Conservation (phyloP, 331 rosid species). For the Malus hybrid region DNA sequence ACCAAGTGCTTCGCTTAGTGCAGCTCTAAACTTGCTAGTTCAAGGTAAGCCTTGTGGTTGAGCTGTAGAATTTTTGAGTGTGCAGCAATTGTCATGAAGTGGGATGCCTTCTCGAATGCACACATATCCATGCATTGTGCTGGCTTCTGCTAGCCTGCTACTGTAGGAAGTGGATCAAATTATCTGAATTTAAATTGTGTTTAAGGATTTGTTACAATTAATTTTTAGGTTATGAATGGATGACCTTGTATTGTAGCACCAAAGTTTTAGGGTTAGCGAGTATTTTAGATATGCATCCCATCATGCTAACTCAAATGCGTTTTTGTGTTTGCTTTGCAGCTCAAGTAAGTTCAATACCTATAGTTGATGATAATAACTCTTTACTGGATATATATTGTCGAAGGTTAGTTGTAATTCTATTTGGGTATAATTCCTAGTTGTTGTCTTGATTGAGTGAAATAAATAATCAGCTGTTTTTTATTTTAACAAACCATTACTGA, state of each 20-base stretch:
- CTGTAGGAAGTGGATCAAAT: neutral
- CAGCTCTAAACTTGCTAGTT: slow-evolving; percentile 81
- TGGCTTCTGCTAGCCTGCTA: neutral
- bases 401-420: slow-evolving; percentile 51
- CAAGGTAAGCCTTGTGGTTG: slow-evolving; percentile 52
- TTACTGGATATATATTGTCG: slow-evolving; percentile 94
- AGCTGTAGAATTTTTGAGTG: neutral
- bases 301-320: neutral
- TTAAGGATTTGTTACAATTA: neutral
- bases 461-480: neutral
- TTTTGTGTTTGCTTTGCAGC: slow-evolving; percentile 48
- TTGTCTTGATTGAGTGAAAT: slow-evolving; percentile 7
- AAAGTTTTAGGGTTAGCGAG: neutral
- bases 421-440: neutral
- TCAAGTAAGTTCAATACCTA: slow-evolving; percentile 92
- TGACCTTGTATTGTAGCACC: neutral
- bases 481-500: neutral
- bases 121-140: neutral
- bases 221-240: neutral
- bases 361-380: slow-evolving; percentile 89
- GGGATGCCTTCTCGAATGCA: neutral
- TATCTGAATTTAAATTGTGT: neutral
- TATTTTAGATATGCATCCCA: neutral
- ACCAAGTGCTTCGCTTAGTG: slow-evolving; percentile 72
- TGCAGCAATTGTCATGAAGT: neutral